These are phyloP conservation scores for Talaromyces sp. DNA, from an alignment of 2,329 filamentous ascomycete species.

Conservation along the genomic window DNA sequence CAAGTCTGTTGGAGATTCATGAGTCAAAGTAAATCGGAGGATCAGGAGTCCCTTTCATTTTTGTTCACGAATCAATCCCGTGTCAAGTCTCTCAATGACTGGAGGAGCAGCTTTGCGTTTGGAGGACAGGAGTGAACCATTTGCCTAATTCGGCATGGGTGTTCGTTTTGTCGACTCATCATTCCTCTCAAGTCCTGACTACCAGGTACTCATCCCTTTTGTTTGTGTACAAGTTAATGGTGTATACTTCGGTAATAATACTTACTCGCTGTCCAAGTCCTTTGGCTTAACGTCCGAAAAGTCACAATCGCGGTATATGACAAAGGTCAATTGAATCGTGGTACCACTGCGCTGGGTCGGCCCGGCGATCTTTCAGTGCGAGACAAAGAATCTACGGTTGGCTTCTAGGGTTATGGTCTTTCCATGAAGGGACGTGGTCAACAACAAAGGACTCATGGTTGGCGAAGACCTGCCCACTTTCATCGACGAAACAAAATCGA, in stretches of 20 bases:
- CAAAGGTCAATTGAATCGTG: background rate
- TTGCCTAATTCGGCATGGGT: background rate
- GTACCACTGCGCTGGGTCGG: background rate
- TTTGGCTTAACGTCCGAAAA: background rate
- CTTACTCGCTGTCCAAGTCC: background rate
- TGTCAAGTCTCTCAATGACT: background rate
- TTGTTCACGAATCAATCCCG: background rate
- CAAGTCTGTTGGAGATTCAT: background rate
- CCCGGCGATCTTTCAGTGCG: background rate
- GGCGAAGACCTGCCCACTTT: background rate
- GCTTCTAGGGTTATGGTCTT: background rate
- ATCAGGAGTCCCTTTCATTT: background rate
- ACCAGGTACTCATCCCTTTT: background rate
- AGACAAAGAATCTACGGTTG: background rate
- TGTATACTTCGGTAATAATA: background rate
- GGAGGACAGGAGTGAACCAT: background rate
- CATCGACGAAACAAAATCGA: background rate
- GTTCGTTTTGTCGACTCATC: background rate
- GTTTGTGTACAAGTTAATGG: background rate
- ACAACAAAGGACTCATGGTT: background rate
- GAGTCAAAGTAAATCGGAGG: background rate
- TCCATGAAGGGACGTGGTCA: background rate
- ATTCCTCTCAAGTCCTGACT: background rate
- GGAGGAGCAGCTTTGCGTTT: background rate
- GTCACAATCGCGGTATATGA: background rate